Evolutionary conservation across 2,329 filamentous ascomycete genomes (phyloP).

Genomic region (Conoideocrella luteorostrata): DNA sequence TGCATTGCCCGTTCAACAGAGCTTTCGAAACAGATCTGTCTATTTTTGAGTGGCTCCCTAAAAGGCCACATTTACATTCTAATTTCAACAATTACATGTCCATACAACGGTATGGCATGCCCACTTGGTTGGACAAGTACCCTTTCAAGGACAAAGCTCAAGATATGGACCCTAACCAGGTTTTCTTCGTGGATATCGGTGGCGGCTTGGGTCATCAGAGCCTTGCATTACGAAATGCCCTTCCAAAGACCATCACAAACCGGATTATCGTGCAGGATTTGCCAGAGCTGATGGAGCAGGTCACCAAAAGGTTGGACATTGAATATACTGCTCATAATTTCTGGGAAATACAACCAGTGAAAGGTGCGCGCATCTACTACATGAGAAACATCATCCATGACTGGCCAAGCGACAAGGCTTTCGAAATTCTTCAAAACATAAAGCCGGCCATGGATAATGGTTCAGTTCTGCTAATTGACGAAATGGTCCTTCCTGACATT

Average conservation of each 20-base stretch:
- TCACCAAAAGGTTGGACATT: neutral
- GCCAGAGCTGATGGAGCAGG: neutral
- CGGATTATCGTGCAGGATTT: neutral
- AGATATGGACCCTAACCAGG: neutral
- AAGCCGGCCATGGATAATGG: conserved; percentile 26
- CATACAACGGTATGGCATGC: neutral
- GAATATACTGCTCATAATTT: conserved; percentile 18
- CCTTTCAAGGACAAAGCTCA: neutral
- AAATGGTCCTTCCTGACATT: conserved; percentile 25
- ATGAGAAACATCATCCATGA: conserved; percentile 33
- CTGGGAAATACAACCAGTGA: conserved; percentile 15
- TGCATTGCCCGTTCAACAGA: neutral
- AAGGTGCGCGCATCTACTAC: conserved; percentile 16
- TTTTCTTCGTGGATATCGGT: neutral
- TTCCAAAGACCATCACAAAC: neutral
- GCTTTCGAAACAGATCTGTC: neutral
- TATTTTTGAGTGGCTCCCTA: neutral
- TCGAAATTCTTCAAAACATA: conserved; percentile 23
- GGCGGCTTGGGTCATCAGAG: neutral
- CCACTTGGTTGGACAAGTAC: neutral
- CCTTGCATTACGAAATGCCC: neutral
- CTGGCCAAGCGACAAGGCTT: conserved; percentile 27
- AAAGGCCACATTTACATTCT: neutral
- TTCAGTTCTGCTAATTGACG: conserved; percentile 28
- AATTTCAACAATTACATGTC: neutral